Percentiles rank a stretch among this genome's conserved stretches.
Conservation (phyloP, 345 rosid species). For the Reutealis trisperma region DNA sequence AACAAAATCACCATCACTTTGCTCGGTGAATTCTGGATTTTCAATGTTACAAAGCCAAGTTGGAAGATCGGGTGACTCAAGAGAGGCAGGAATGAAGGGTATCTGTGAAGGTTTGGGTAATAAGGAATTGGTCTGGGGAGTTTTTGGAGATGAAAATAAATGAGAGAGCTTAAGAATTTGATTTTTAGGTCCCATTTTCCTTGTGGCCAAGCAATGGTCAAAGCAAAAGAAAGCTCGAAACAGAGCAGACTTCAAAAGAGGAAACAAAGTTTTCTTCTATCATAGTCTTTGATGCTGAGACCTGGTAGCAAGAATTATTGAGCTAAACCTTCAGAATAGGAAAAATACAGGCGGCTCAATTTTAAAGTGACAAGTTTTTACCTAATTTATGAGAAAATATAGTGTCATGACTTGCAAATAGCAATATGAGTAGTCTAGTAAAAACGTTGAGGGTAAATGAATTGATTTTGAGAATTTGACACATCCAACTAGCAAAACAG, state of each 20-base stretch:
- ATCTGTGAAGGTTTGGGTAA: slow-evolving; percentile 15
- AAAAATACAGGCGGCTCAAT: too few species aligned
- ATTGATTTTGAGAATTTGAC: too few species aligned
- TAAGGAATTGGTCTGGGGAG: neutral
- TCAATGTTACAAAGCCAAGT: slow-evolving; percentile 52
- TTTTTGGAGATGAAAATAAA: neutral
- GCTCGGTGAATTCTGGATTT: slow-evolving; percentile 23
- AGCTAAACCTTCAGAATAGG: too few species aligned
- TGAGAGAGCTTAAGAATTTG: slow-evolving; percentile 6
- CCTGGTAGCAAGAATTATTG: too few species aligned
- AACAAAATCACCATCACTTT: slow-evolving; percentile 60
- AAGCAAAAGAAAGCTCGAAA: neutral
- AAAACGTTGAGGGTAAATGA: too few species aligned
- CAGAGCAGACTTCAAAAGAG: neutral
- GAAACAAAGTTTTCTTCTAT: too few species aligned
- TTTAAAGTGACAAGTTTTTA: too few species aligned
- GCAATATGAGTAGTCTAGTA: too few species aligned
- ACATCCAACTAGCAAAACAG: neutral
- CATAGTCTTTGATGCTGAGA: too few species aligned
- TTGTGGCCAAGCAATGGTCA: neutral
- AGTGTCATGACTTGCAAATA: too few species aligned
- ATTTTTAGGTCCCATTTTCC: slow-evolving; percentile 4
- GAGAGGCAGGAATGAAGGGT: slow-evolving; percentile 20
- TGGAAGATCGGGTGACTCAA: slow-evolving; percentile 69
- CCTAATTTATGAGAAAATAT: too few species aligned